These are phyloP conservation scores for Dendrocalamus sinicus DNA, from an alignment of 176 grass and related monocot species.

Conservation along the genomic window DNA sequence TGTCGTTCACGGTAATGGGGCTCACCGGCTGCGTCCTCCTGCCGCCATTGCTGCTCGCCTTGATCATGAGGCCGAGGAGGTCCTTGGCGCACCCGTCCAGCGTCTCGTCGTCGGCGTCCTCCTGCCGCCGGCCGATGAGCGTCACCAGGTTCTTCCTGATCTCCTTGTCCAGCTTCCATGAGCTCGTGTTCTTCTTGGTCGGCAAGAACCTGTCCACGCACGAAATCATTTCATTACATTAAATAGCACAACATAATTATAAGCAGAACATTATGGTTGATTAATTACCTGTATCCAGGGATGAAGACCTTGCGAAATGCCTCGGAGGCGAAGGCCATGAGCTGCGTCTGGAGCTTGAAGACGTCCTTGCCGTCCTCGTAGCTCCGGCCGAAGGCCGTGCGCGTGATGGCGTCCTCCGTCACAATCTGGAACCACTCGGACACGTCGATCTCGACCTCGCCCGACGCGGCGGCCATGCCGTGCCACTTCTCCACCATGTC, in stretches of 20 bases:
- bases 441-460: slow-evolving; percentile 96
- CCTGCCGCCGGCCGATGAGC: slow-evolving; percentile 72
- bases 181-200: slow-evolving; percentile 93
- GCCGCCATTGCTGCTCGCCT: slow-evolving; percentile 42
- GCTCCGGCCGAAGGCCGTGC: slow-evolving; percentile 83
- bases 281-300: slow-evolving; percentile 84
- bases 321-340: slow-evolving; percentile 88
- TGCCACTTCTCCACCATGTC: slow-evolving; percentile 83
- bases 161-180: slow-evolving; percentile 97
- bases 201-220: slow-evolving; percentile 69
- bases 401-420: slow-evolving; percentile 95
- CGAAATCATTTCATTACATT: not conserved
- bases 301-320: slow-evolving; percentile 98
- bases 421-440: slow-evolving; percentile 96
- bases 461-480: slow-evolving; percentile 50
- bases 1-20: slow-evolving; percentile 83
- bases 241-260: not conserved
- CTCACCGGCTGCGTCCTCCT: slow-evolving; percentile 34
- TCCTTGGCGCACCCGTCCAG: slow-evolving; percentile 63
- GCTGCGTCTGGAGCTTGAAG: slow-evolving; percentile 86
- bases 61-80: slow-evolving; percentile 86
- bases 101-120: slow-evolving; percentile 44
- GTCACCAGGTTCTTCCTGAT: slow-evolving; percentile 79
- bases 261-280: not conserved
- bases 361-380: slow-evolving; percentile 92